Base-by-base conservation (phyloP, 306 rosid species). In the Hippophae tibetana region DNA sequence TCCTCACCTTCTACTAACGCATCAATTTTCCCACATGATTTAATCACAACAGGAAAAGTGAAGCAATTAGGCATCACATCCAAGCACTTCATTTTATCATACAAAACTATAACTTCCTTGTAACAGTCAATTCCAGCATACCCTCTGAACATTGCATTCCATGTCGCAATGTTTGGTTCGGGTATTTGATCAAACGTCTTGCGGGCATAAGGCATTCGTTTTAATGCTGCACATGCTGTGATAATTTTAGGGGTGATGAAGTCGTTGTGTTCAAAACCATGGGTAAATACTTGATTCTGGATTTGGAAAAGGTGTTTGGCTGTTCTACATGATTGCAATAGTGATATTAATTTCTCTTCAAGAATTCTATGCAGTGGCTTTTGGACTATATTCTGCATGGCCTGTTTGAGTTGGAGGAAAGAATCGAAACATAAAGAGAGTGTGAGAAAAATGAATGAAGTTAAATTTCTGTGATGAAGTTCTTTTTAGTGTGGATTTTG, bases 131-230 rank as follows among this genome's bases (percentile, higher is more conserved):
- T 52, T 47, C 18, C 76, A 12, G 69, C 65, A 57, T 82, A 80
- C 18, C 85, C 90, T 52, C 82, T 68, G 31, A 86, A 66, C 75
- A 81, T 63, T 13, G 84, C 73, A 64, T 89, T 86, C 94, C 97
- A 90, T 0, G 67, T 53, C 6, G 83, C 75, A 3, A 74, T 64
- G 26, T 79, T 81, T 9, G 84, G 97, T 23, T 72, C 68, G 0
- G 82, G 77, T 52, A 66, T 74, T 78, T 52, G 62, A 59, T 84
- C 83, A 55, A 89, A 86, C 75, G 78, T 26, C 13, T 66, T 75
- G 54, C 77, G 83, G 27, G 95, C 95, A 63, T 80, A 68, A 1
- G 31, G 47, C 65, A 72, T 69, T 18, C 43, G 63, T 53, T 69
- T 56, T 58, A 84, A 66, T 10, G 61, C 65, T 0, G 79, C 69